Evolutionary conservation across 179 eudicot species (phyloP).

Genomic region (Carnegiea gigantea): DNA sequence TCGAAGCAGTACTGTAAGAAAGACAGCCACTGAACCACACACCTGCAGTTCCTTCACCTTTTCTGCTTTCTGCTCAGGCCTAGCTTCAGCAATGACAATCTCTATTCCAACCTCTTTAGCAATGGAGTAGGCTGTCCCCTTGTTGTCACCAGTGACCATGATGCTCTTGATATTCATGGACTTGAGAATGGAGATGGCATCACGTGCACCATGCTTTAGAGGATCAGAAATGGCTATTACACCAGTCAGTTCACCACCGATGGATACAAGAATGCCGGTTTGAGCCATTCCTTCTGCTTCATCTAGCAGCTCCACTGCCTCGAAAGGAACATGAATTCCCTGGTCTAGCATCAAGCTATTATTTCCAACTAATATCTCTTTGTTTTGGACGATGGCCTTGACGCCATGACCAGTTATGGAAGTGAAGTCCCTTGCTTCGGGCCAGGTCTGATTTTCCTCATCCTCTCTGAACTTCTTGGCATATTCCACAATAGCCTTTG

Average conservation of each 20-base stretch:
- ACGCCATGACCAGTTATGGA: conserved; percentile 81
- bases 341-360: conserved; percentile 65
- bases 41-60: conserved; percentile 88
- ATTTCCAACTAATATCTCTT: conserved; percentile 68
- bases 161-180: conserved; percentile 75
- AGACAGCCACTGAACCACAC: neutral
- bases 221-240: conserved; percentile 89
- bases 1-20: too few species aligned
- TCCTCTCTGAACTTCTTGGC: conserved; percentile 70
- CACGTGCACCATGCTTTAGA: conserved; percentile 64
- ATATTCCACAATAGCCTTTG: conserved; percentile 81
- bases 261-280: conserved; percentile 79
- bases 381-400: conserved; percentile 55
- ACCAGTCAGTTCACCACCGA: conserved; percentile 57
- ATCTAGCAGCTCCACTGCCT: conserved; percentile 64
- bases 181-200: conserved; percentile 70
- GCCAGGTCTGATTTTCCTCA: conserved; percentile 53
- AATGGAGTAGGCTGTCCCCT: conserved; percentile 85
- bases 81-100: conserved; percentile 78
- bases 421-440: conserved; percentile 60
- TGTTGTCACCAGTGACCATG: conserved; percentile 91
- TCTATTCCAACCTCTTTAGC: conserved; percentile 83
- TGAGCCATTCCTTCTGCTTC: conserved; percentile 78
- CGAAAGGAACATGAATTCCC: conserved; percentile 45
- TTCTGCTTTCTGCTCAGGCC: conserved; percentile 78